These are phyloP conservation scores for Phytophthora sojae DNA, from an alignment of 352 stramenopile species.

Conservation along the genomic window DNA sequence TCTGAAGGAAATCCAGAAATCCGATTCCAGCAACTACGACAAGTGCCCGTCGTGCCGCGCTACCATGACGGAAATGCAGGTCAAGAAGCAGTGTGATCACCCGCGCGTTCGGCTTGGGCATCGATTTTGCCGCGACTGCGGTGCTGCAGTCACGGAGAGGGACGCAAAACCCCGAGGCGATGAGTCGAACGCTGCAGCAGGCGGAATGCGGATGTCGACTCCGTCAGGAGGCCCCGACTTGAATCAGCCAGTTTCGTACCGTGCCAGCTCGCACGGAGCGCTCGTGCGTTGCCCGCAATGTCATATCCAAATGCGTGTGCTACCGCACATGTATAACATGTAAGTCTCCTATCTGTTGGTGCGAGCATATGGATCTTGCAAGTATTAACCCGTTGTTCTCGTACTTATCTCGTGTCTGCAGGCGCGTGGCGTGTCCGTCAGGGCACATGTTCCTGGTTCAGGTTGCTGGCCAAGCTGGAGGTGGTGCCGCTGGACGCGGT, in stretches of 20 bases:
- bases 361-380: not conserved
- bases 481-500: constrained; percentile 18
- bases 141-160: constrained; percentile 54
- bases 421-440: constrained; percentile 82
- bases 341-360: constrained; percentile 44
- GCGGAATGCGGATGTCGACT: constrained; percentile 35
- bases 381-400: constrained; percentile 14
- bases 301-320: constrained; percentile 88
- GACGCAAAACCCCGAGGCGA: constrained; percentile 74
- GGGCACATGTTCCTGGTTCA: constrained; percentile 90
- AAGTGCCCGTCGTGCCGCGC: constrained; percentile 85
- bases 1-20: constrained; percentile 85
- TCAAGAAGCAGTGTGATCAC: constrained; percentile 88
- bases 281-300: constrained; percentile 87
- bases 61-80: constrained; percentile 81
- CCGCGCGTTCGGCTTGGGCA: constrained; percentile 81
- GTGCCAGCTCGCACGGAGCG: constrained; percentile 82
- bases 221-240: constrained; percentile 19
- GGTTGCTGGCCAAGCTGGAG: constrained; percentile 57
- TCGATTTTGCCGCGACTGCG: constrained; percentile 84
- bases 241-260: constrained; percentile 75
- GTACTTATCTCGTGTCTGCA: constrained; percentile 15
- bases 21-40: constrained; percentile 83
- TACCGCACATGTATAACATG: constrained; percentile 92
- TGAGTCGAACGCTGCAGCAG: constrained; percentile 33